These are phyloP conservation scores for Saksenaea oblongispora DNA, from an alignment of 371 early-diverging fungal genomes.

Conservation along the genomic window DNA sequence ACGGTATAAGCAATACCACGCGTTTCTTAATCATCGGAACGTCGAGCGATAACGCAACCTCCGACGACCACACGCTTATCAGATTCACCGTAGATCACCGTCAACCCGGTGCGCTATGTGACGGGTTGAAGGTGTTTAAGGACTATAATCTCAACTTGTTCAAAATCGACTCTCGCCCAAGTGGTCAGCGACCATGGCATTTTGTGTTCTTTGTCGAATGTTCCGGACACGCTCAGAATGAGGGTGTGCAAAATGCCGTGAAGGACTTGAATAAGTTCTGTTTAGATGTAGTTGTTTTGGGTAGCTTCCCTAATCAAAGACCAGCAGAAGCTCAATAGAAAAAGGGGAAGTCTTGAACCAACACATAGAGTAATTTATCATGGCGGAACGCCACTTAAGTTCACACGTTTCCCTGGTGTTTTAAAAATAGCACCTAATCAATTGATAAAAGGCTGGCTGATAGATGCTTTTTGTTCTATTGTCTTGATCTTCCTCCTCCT, in stretches of 20 bases:
- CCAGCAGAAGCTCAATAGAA: constrained; percentile 33
- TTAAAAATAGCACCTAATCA: too few relatives aligned
- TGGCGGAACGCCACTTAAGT: too few relatives aligned
- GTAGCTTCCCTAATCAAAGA: constrained; percentile 82
- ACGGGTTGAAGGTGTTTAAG: constrained; percentile 85
- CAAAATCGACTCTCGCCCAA: constrained; percentile 92
- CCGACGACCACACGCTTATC: constrained; percentile 78
- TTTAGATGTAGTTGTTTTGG: constrained; percentile 75
- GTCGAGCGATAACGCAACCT: constrained; percentile 69
- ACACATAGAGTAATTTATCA: background rate
- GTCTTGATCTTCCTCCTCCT: too few relatives aligned
- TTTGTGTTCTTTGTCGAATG: constrained; percentile 92
- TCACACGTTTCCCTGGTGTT: too few relatives aligned
- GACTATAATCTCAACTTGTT: constrained; percentile 81
- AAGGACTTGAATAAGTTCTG: constrained; percentile 70
- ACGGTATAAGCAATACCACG: constrained; percentile 73
- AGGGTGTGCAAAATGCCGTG: constrained; percentile 62
- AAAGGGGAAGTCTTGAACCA: background rate
- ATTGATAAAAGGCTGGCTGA: too few relatives aligned
- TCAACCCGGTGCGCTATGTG: constrained; percentile 87
- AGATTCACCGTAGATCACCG: constrained; percentile 90
- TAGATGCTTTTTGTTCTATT: too few relatives aligned
- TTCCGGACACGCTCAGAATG: constrained; percentile 76
- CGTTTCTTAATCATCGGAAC: constrained; percentile 88
- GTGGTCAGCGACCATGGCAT: constrained; percentile 83